Evolutionary conservation across 345 rosid species (phyloP).

Genomic region (Microcos paniculata): DNA sequence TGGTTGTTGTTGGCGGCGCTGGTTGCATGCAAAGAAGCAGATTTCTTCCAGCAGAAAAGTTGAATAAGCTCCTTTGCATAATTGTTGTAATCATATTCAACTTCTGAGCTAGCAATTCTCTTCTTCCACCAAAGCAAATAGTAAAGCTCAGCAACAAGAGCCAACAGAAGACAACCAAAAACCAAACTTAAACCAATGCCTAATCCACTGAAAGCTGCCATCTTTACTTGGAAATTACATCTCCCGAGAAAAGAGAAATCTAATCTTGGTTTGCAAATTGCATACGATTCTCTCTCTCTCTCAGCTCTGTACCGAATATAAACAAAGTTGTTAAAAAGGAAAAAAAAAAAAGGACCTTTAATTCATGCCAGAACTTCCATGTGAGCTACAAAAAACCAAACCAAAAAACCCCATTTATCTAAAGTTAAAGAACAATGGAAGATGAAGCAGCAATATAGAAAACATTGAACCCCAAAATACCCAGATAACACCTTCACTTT

Average conservation of each 20-base stretch:
- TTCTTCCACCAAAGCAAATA: conserved; percentile 88
- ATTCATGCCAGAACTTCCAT: conserved; percentile 2
- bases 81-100: conserved; percentile 44
- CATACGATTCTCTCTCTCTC: background rate
- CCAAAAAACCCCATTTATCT: background rate
- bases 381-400: background rate
- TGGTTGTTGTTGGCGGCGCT: background rate
- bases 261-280: conserved; percentile 3
- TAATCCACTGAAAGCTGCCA: conserved; percentile 64
- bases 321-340: background rate
- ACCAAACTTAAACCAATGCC: conserved; percentile 69
- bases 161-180: conserved; percentile 70
- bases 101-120: conserved; percentile 41
- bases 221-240: conserved; percentile 48
- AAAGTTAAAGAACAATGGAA: background rate
- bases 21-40: conserved; percentile 18
- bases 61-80: conserved; percentile 60
- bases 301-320: background rate
- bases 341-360: background rate
- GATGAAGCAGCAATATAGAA: background rate
- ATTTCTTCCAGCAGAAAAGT: conserved; percentile 25
- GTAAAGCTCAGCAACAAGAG: conserved; percentile 66
- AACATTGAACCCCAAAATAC: background rate
- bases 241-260: conserved; percentile 20
- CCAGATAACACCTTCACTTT: conserved; percentile 20